Evolutionary conservation across 2,329 filamentous ascomycete genomes (phyloP), one percentile per base, ranked within the genome.

Genomic region (Aspergillus ustus): DNA sequence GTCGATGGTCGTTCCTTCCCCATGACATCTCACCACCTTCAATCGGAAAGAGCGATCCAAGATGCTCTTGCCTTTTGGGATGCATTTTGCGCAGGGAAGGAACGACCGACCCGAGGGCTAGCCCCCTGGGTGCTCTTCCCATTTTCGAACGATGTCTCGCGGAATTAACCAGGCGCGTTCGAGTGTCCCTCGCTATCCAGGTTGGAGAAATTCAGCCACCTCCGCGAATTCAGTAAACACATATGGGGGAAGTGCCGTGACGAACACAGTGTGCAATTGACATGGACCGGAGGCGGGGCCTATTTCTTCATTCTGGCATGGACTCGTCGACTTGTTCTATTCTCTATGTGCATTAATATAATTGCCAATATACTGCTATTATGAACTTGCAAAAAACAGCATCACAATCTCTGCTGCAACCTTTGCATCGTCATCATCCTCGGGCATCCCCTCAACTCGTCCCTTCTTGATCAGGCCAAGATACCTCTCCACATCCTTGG

Each of bases 321-420:
- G 19, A 11, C 11, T 34, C 49, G 44, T 11, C 8, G 25, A 25
- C 28, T 13, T 44, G 9, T 15, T 54, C 52, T 46, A 54, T 54
- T 19, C 13, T 22, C 37, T 20, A 54, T 17, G 20, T 20, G 40
- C 37, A 45, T 40, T 40, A 40, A 5, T 40, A 40, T 40, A 15
- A 15, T 15, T 40, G 25, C 34, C 34, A 40, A 40, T 13, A 40
- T 15, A 25, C 25, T 25, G 25, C 4, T 25, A 22, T 48, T 20
- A 28, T 25, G 31, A 28, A 25, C n/a, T n/a, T 19, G 4, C 3
- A 40, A 57, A 71, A 63, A 77, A 76, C 45, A 69, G 37, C 55
- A 77, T 43, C 11, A 75, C 72, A 9, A 70, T 66, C 51, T 75
- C 75, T 2, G 74, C 75, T 4, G 75, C 75, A 43, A 70, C 40